Conservation (phyloP, 768 basidiomycete species). For the Collybiopsis luxurians region DNA sequence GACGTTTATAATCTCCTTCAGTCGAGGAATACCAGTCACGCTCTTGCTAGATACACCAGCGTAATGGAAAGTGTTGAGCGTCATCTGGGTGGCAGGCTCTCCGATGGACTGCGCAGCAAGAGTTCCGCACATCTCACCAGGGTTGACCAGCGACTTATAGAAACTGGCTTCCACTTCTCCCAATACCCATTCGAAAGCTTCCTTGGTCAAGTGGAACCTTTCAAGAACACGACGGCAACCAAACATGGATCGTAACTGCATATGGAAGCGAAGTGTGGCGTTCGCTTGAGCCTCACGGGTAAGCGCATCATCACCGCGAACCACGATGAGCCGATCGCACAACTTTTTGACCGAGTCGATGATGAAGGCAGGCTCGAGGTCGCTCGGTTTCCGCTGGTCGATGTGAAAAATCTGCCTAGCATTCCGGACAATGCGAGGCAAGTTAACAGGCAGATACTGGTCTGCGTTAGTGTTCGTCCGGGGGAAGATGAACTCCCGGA, state of each 20-base stretch:
- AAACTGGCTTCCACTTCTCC: conserved; percentile 96
- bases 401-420: conserved; percentile 97
- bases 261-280: conserved; percentile 88
- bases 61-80: conserved; percentile 99
- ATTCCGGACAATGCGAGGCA: conserved; percentile 93
- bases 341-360: conserved; percentile 76
- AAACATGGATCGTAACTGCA: conserved; percentile 89
- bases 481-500: conserved; percentile 86
- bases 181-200: conserved; percentile 97
- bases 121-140: conserved; percentile 99
- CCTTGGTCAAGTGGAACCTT: conserved; percentile 80
- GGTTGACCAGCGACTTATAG: conserved; percentile 87
- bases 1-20: conserved; percentile 99
- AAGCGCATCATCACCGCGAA: conserved; percentile 79
- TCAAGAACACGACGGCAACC: conserved; percentile 86
- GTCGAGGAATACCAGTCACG: conserved; percentile 97
- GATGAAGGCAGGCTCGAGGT: conserved; percentile 86
- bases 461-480: conserved; percentile 64
- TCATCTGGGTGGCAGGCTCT: conserved; percentile 99
- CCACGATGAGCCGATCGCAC: conserved; percentile 74
- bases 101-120: conserved; percentile 98
- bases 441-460: conserved; percentile 93
- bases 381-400: conserved; percentile 88
- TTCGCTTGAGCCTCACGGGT: conserved; percentile 81
- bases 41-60: conserved; percentile 99